These are phyloP conservation scores for Nitzschia putrida DNA, from an alignment of 108 stramenopile genomes.

Conservation along the genomic window DNA sequence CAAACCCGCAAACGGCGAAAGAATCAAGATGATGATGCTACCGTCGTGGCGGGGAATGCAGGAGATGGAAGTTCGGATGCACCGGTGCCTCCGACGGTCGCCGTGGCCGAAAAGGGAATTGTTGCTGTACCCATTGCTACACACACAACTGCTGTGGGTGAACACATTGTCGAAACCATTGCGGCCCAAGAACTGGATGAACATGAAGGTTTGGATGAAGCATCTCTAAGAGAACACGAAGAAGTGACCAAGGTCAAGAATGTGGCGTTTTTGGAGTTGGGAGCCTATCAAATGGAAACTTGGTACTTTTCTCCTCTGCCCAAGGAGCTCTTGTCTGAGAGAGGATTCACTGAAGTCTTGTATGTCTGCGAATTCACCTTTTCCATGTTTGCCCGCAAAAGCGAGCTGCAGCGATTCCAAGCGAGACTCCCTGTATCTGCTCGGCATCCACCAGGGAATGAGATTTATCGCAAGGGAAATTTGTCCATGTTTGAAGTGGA, in stretches of 20 bases:
- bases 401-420: constrained; percentile 89
- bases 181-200: constrained; percentile 92
- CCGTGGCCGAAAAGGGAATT: constrained; percentile 41
- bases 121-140: constrained; percentile 50
- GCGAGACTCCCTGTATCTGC: constrained; percentile 49
- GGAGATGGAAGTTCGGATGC: constrained; percentile 11
- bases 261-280: constrained; percentile 90
- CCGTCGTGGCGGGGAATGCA: constrained; percentile 20
- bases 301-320: constrained; percentile 99
- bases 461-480: constrained; percentile 67
- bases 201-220: constrained; percentile 98
- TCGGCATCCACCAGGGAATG: constrained; percentile 89
- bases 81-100: constrained; percentile 1
- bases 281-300: constrained; percentile 90
- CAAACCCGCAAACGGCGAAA: constrained; percentile 23
- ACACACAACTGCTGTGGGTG: constrained; percentile 66
- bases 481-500: constrained; percentile 94
- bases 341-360: constrained; percentile 84
- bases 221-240: constrained; percentile 93
- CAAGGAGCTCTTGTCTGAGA: constrained; percentile 85
- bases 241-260: constrained; percentile 99
- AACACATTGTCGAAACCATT: constrained; percentile 75
- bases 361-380: constrained; percentile 98
- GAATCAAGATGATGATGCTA: constrained; percentile 25
- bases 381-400: constrained; percentile 87